Evolutionary conservation across 2,329 filamentous ascomycete species (phyloP).

Genomic region (Colletotrichum sp.): DNA sequence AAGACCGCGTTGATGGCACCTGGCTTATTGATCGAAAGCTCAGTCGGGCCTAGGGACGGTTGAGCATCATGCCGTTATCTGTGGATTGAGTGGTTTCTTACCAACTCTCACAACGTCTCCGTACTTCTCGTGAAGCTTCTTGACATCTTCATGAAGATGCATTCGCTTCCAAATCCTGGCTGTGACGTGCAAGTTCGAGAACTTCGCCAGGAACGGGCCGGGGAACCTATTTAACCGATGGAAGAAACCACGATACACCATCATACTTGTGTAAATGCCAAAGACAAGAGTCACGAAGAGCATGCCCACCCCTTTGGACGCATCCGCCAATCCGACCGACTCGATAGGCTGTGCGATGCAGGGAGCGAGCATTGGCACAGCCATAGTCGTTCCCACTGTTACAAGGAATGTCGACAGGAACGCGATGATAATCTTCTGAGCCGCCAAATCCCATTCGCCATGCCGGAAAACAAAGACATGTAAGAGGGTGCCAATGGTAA

Average conservation of each 20-base stretch:
- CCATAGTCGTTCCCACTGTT: background rate
- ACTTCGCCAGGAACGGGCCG: constrained; percentile 27
- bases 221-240: constrained; percentile 30
- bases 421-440: background rate
- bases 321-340: background rate
- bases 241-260: constrained; percentile 25
- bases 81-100: background rate
- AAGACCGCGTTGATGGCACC: constrained; percentile 29
- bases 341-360: background rate
- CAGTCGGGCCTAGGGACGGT: constrained; percentile 27
- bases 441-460: constrained; percentile 30
- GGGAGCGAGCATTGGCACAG: background rate
- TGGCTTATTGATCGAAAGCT: constrained; percentile 34
- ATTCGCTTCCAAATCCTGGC: constrained; percentile 23
- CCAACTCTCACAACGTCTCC: constrained; percentile 34
- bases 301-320: background rate
- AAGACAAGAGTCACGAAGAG: background rate
- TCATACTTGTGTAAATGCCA: constrained; percentile 24
- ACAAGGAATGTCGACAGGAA: background rate
- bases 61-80: background rate
- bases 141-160: constrained; percentile 28
- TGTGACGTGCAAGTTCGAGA: constrained; percentile 27
- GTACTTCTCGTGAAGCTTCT: constrained; percentile 30
- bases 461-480: constrained; percentile 25
- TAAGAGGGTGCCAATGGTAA: background rate